Evolutionary conservation across 768 basidiomycete species (phyloP), one percentile per base, ranked within the genome.

Genomic region (Podaxis mareebaensis): DNA sequence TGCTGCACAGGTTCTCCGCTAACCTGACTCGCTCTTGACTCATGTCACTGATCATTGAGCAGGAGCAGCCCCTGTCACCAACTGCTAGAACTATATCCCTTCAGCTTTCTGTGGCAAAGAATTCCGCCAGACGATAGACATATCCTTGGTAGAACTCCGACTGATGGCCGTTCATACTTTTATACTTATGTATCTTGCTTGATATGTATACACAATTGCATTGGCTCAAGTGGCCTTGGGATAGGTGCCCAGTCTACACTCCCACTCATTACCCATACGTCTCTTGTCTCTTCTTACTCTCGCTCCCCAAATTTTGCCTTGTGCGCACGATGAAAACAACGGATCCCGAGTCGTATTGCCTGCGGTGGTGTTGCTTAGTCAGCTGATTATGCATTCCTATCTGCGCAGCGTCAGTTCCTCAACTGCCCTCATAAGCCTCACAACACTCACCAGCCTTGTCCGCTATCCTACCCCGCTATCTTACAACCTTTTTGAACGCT

Each of bases 11-110:
- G 33, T 12, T 49, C 36, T 40, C 54, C 54, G 54, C 38, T 55
- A 40, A 17, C 33, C 58, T 59, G 58, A 59, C 58, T 59, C 58
- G 44, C 22, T 40, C 13, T n/a, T 39, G 49, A 53, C 59, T 60
- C 59, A 52, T 49, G n/a, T 52, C 36, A 40, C 22, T 4, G 12
- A 26, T 52, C 20, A 52, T 40, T 39, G n/a, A 58, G 20, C n/a
- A 44, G 15, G 56, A 58, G 42, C 56, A 58, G 5, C 11, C 5
- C 12, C 22, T 38, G 24, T 20, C 36, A 22, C 20, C 36, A 51
- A 24, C 36, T 38, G 20, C 5, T n/a, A 11, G 24, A 56, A 40
- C 24, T 22, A 4, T 10, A 24, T 7, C 11, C 20, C 38, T 24
- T 42, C 8, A 20, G 20, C 12, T 3, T 15, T n/a, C 12, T 20